Base-by-base conservation (phyloP, 805 yeast species). In the Hanseniaspora jakobsenii region DNA sequence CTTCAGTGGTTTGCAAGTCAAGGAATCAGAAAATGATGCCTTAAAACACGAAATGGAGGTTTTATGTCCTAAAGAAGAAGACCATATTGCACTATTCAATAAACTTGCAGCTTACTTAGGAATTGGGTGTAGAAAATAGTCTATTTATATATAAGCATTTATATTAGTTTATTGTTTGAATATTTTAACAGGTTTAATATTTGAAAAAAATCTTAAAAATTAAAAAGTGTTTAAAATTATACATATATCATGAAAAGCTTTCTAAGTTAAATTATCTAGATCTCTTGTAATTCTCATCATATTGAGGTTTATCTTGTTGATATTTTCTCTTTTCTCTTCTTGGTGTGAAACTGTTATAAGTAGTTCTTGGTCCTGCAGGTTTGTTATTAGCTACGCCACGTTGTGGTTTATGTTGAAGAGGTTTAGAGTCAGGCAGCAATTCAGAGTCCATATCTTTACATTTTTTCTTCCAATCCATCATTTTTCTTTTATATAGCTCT, bases 381-480 rank as follows among this genome's bases (percentile, higher is more conserved):
- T 28, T 29, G 34, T 14, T 36, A 22, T 18, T 28, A n/a, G 12
- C n/a, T 5, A 19, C 26, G 16, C 19, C 10, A 17, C 32, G 10
- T 30, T 34, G 37, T 16, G 32, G 29, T 21, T 53, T 57, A 32
- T 57, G 61, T 48, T 56, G 60, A 17, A 54, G 30, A 14, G 63
- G 63, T 47, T 57, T 55, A 35, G 62, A 52, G 41, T 55, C 55
- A 29, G 69, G 67, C 52, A 64, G 66, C 29, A 61, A 50, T 32
- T 62, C 70, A 32, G 57, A 52, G 49, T 71, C 74, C 51, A 71
- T 72, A 36, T 72, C 71, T 48, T 75, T 81, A 14, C 78, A 68
- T 30, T 72, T 51, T 47, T 53, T 64, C 61, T 81, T 83, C 97
- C 97, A 89, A 55, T 86, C 95, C 55, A 67, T 73, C 59, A 78